phyloP scores from a whole-genome alignment of 2,329 filamentous ascomycete species.

The Colletotrichum sp. region DNA sequence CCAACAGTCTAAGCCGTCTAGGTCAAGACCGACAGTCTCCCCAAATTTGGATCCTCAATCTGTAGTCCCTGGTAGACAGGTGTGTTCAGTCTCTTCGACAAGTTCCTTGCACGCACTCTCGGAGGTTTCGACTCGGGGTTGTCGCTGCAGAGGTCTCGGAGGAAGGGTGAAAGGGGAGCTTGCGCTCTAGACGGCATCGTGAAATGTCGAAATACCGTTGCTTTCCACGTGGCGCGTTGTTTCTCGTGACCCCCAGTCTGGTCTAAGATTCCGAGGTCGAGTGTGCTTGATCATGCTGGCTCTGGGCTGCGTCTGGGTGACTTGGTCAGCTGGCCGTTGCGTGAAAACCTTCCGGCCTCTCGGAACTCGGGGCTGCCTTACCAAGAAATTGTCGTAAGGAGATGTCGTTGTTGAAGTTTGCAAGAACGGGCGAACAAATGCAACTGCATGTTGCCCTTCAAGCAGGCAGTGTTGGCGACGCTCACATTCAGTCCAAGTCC shows the following conservation, averaged over 20 bases:
- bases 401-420: neutral
- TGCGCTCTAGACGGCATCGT: neutral
- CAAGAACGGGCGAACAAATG: neutral
- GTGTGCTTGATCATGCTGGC: neutral
- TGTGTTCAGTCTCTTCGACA: neutral
- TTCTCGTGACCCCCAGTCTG: neutral
- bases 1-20: neutral
- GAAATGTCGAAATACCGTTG: too few relatives aligned
- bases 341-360: neutral
- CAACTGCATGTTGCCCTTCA: slow-evolving; percentile 45
- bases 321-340: neutral
- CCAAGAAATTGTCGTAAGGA: neutral
- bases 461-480: slow-evolving; percentile 91
- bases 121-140: neutral
- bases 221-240: neutral
- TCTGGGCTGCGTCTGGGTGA: neutral
- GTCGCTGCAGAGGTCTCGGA: neutral
- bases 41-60: neutral
- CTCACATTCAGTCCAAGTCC: slow-evolving; percentile 86
- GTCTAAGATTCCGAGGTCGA: neutral
- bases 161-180: neutral
- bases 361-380: neutral
- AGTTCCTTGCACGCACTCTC: neutral
- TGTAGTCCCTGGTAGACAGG: neutral
- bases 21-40: neutral